Evolutionary conservation across 2,329 filamentous ascomycete genomes (phyloP), one percentile per base, ranked within the genome.

Genomic region (Paradendryphiella salina): DNA sequence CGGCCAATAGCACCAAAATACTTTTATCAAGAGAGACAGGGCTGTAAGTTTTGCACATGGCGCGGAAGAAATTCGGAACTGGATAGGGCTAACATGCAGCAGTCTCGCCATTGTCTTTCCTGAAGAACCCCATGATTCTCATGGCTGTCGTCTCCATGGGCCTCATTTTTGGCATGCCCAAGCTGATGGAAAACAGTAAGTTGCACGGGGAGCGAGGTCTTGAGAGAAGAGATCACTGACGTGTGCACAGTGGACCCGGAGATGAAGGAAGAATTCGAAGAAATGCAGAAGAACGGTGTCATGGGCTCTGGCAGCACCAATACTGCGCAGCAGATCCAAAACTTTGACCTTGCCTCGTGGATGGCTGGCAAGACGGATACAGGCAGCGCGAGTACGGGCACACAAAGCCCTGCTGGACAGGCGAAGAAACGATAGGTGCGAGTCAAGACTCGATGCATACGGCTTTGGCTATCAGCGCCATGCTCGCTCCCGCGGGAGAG

Each of bases 111-210:
- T 68, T 96, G 50, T 84, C 83, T 51, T 85, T 96, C 48, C 79
- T 96, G 65, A 94, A 94, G 79, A 96, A 90, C 70, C 94, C 94
- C 3, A 97, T 97, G 91, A 96, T 97, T 58, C 81, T 99, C 54
- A 87, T 99, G 79, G 91, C 88, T 4, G 75, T 96, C 28, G 85
- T 94, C 32, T 90, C 87, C 55, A 84, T 96, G 78, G 86, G 78
- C 4, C 79, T 96, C 60, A 91, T 96, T 57, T 82, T 97, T 65
- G 92, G 92, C 60, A 90, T 97, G 88, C 94, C 94, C 11, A 94
- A 96, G 74, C 75, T 99, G 48, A 85, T 97, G 78, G 92, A 97
- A 43, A 96, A 94, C 71, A 96, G 92, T 96, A 84, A 57, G 90
- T 82, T 23, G 21, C 42, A 39, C n/a, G 36, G 18, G 26, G 32